A percentile compares a stretch with the other conserved stretches of the same genome.
Evolutionary conservation across 371 early-diverging fungal species (phyloP).

Genomic region (Mortierella sp.): DNA sequence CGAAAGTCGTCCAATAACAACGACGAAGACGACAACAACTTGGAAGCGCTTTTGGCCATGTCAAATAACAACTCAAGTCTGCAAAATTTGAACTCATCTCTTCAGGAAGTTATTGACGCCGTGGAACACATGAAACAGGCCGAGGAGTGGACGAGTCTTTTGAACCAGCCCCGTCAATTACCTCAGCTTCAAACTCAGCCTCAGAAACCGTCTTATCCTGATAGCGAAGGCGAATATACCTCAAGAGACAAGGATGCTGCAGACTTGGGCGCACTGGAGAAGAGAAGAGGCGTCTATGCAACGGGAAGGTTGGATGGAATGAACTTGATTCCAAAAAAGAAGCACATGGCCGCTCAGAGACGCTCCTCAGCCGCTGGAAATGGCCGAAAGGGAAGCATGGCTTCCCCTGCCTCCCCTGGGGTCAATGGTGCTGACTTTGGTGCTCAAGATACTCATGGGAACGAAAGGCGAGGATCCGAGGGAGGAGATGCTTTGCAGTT

Average conservation of each 20-base stretch:
- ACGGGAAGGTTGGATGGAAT: slow-evolving; percentile 43
- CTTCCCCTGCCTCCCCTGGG: neutral
- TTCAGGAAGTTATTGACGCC: slow-evolving; percentile 51
- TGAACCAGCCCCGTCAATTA: slow-evolving; percentile 21
- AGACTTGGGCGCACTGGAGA: slow-evolving; percentile 27
- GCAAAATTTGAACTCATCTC: slow-evolving; percentile 42
- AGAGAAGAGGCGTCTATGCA: slow-evolving; percentile 36
- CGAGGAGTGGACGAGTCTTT: slow-evolving; percentile 28
- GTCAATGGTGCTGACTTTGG: slow-evolving; percentile 2
- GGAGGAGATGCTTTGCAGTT: slow-evolving; percentile 18
- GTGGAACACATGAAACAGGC: slow-evolving; percentile 29
- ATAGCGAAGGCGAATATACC: slow-evolving; percentile 51
- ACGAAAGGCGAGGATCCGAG: slow-evolving; percentile 20
- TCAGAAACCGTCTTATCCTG: slow-evolving; percentile 15
- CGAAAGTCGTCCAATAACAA: slow-evolving; percentile 13
- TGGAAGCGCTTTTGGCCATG: slow-evolving; percentile 45
- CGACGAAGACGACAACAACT: slow-evolving; percentile 39
- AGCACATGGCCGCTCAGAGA: slow-evolving; percentile 19
- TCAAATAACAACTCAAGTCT: slow-evolving; percentile 42
- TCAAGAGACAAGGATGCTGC: slow-evolving; percentile 46
- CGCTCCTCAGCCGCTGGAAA: slow-evolving; percentile 17
- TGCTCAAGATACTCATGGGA: neutral
- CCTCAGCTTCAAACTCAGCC: neutral
- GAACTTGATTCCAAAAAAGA: slow-evolving; percentile 43
- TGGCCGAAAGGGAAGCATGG: slow-evolving; percentile 12